Evolutionary conservation across 495 filamentous ascomycete genomes (phyloP).

Genomic region (Talaromyces trachyspermus): DNA sequence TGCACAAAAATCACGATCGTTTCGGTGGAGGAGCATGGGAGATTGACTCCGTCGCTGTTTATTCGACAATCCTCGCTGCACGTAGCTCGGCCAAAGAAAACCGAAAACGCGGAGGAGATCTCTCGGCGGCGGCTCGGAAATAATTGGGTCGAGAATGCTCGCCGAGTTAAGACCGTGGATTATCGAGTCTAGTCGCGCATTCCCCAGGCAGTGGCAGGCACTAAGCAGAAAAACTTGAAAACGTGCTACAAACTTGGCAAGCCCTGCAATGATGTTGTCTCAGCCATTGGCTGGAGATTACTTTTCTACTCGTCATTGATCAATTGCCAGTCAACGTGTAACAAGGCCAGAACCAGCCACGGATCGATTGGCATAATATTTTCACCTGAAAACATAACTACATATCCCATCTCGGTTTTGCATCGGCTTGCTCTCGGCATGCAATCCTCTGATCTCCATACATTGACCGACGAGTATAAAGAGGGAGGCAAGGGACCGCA

Average conservation of each 20-base stretch:
- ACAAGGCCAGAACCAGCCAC: background rate
- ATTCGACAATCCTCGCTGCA: no score
- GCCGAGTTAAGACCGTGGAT: slow-evolving; percentile 5
- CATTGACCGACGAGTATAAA: slow-evolving; percentile 1
- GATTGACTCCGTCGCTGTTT: no score
- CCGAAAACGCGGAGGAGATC: no score
- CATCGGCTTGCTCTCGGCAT: slow-evolving; percentile 1
- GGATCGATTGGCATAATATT: no score
- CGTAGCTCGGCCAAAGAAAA: no score
- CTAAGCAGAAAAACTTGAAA: no score
- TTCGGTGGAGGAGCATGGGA: no score
- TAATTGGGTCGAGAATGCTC: background rate
- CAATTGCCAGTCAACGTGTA: background rate
- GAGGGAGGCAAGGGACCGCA: background rate
- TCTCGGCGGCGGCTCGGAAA: no score
- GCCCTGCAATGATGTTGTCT: background rate
- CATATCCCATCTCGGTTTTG: background rate
- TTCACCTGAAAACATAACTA: no score
- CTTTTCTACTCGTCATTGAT: background rate
- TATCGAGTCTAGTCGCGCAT: no score
- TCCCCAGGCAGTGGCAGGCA: no score
- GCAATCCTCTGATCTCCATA: background rate
- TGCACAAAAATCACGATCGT: no score
- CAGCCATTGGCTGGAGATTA: background rate
- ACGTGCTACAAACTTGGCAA: background rate